Evolutionary conservation across 768 basidiomycete genomes (phyloP).

Genomic region (Collybia mongolica): DNA sequence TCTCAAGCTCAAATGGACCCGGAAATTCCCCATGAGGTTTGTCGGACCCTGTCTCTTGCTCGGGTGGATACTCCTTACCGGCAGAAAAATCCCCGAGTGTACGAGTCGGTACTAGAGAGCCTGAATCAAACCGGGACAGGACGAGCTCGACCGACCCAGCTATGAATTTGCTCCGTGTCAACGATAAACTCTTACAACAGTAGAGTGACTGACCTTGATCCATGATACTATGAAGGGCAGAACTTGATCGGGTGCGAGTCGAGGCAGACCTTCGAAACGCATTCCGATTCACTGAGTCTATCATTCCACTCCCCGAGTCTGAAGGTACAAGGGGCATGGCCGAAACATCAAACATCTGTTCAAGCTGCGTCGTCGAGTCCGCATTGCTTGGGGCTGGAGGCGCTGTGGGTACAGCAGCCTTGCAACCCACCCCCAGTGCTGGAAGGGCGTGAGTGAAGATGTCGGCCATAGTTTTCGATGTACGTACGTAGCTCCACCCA

Average conservation of each 20-base stretch:
- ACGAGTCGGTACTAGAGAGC: constrained; percentile 36
- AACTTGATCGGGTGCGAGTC: constrained; percentile 18
- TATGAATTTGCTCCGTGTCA: constrained; percentile 12
- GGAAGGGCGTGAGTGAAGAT: not conserved
- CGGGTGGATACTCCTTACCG: constrained; percentile 26
- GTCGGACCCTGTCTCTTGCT: not conserved
- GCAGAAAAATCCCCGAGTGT: constrained; percentile 41
- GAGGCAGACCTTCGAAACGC: constrained; percentile 4
- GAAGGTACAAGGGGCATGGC: too few species aligned
- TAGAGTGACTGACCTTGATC: constrained; percentile 39
- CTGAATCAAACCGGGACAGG: constrained; percentile 32
- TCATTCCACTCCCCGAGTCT: not conserved
- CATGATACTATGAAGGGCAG: constrained; percentile 50
- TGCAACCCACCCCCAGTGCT: constrained; percentile 15
- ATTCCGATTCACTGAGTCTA: too few species aligned
- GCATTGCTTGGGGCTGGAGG: not conserved
- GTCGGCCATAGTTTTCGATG: not conserved
- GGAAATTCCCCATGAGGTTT: not conserved
- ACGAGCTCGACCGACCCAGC: constrained; percentile 50
- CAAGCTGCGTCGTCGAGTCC: not conserved
- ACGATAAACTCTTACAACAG: not conserved
- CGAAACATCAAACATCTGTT: not conserved
- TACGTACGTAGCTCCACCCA: constrained; percentile 57
- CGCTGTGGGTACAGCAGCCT: constrained; percentile 1
- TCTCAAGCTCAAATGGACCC: not conserved